Conservation (phyloP, 306 rosid species). For the Dicorynia guianensis region DNA sequence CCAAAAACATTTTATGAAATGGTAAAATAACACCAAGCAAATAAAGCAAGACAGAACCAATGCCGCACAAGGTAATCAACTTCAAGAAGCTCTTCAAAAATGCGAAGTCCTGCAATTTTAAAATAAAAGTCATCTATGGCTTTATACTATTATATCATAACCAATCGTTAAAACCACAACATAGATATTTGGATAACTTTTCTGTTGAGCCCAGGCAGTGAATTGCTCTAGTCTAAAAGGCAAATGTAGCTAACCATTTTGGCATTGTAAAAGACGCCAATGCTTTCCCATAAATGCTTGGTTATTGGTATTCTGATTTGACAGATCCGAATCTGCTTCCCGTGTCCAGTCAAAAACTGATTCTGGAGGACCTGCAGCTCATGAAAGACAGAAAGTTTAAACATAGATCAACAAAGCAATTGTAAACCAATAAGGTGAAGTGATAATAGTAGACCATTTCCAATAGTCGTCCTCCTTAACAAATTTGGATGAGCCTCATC, state of each 20-base stretch:
- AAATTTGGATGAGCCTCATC: constrained; percentile 80
- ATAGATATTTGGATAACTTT: constrained; percentile 35
- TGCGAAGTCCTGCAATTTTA: constrained; percentile 81
- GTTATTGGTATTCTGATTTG: constrained; percentile 75
- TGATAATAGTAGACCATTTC: constrained; percentile 72
- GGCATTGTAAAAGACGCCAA: constrained; percentile 99
- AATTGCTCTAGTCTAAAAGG: constrained; percentile 34
- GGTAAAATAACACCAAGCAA: constrained; percentile 31
- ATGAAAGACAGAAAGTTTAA: constrained; percentile 31
- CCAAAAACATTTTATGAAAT: constrained; percentile 32
- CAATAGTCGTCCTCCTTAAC: constrained; percentile 88
- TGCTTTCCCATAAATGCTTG: constrained; percentile 94
- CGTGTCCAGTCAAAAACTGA: constrained; percentile 89
- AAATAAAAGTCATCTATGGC: constrained; percentile 38
- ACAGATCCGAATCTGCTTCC: constrained; percentile 82
- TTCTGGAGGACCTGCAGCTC: constrained; percentile 89
- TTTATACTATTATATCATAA: constrained; percentile 34
- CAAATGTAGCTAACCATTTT: constrained; percentile 63
- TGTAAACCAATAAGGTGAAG: constrained; percentile 36
- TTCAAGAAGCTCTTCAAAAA: constrained; percentile 93
- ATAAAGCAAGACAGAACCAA: constrained; percentile 37
- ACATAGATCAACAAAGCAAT: constrained; percentile 37
- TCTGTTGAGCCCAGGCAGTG: constrained; percentile 15
- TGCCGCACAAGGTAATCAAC: constrained; percentile 94
- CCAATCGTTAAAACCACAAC: constrained; percentile 26